Evolutionary conservation across 1,284 basidiomycete genomes (phyloP).

Genomic region (Porogramme epimiltina): DNA sequence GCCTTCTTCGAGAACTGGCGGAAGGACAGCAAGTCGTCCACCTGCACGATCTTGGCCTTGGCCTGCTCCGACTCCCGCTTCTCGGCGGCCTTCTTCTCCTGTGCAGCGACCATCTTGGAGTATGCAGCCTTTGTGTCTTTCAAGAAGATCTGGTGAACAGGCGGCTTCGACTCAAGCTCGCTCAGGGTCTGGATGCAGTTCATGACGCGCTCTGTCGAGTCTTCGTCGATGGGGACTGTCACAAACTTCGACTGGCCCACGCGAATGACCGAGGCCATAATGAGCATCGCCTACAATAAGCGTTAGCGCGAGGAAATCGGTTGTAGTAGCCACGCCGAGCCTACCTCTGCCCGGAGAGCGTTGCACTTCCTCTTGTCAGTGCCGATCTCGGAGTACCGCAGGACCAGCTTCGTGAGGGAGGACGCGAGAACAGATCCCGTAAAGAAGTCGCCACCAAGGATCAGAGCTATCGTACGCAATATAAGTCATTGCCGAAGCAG

Average conservation of each 20-base stretch:
- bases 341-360: constrained; percentile 83
- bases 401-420: constrained; percentile 90
- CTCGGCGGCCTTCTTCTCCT: constrained; percentile 89
- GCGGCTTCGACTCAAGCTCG: constrained; percentile 63
- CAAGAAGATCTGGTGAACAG: constrained; percentile 87
- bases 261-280: constrained; percentile 97
- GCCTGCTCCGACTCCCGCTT: constrained; percentile 83
- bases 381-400: constrained; percentile 74
- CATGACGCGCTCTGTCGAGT: constrained; percentile 96
- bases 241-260: constrained; percentile 97
- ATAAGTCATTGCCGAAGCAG: not conserved
- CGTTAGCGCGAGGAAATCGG: not conserved
- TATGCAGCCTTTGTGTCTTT: constrained; percentile 93
- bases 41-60: constrained; percentile 80
- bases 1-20: constrained; percentile 94
- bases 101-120: constrained; percentile 90
- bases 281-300: constrained; percentile 80
- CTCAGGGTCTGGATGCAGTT: constrained; percentile 95
- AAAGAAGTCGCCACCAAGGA: constrained; percentile 97
- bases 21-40: constrained; percentile 93
- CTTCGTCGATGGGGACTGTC: constrained; percentile 94
- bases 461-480: constrained; percentile 57
- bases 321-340: not conserved
- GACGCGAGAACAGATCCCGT: constrained; percentile 90
- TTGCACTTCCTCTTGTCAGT: constrained; percentile 66